Evolutionary conservation across 2,329 filamentous ascomycete genomes (phyloP), one percentile per base, ranked within the genome.

Genomic region (Aurifilum marmelostoma): DNA sequence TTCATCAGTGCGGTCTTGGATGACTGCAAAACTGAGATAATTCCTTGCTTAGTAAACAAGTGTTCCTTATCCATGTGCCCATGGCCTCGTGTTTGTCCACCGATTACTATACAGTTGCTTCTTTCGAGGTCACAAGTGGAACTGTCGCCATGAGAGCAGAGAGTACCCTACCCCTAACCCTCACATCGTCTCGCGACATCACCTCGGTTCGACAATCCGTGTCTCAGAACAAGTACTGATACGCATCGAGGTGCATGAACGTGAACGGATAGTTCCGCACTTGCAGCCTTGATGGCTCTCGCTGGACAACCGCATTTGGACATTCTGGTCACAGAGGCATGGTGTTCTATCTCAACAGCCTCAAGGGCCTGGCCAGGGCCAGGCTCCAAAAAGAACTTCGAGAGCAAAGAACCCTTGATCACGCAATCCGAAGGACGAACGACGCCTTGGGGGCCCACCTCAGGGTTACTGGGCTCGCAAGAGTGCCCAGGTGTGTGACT

Each of bases 391-490:
- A 59, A 21, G 34, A 39, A 18, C 58, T 24, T n/a, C 9, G 14
- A 29, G 12, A 27, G 24, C 12, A 37, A 63, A 63, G 41, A 50
- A 27, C 24, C 39, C 41, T n/a, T 24, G 3, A 63, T 63, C 61
- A 63, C 61, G 61, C 61, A 63, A 63, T 63, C 41, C 32, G 39
- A 24, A 63, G 61, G 61, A 21, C n/a, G 39, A 63, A 63, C 61
- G 61, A 47, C 41, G 61, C 9, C 39, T 63, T 63, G 14, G 34
- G 34, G 32, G 52, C 8, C 52, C 24, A 29, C 47, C 7, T n/a
- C 8, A n/a, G n/a, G 8, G 47, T 9, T 9, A 50, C n/a, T 50
- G 47, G 47, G 4, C 21, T 7, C 7, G 9, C 34, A 34, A 4
- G 47, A 47, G 16, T 47, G 47, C 21, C 47, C 9, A n/a, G 21